Conservation (phyloP, 306 rosid species). For the Lathyrus tuberosus region DNA sequence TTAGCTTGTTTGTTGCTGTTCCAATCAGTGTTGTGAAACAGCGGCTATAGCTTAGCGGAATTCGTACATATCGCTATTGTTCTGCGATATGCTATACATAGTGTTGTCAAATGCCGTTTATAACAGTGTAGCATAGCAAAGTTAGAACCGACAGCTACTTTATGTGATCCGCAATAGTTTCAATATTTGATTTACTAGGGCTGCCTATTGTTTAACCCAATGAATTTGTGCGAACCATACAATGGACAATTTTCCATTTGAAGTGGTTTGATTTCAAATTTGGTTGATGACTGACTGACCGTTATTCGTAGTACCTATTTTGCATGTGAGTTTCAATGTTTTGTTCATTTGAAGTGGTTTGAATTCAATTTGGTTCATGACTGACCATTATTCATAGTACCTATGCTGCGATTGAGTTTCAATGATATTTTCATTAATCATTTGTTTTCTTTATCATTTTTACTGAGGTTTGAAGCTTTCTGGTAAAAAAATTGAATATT, state of each 20-base stretch:
- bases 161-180: not conserved
- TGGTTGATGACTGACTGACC: slow-evolving; percentile 4
- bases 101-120: not conserved
- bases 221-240: not conserved
- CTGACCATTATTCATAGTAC: not conserved
- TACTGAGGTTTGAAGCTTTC: too few species aligned
- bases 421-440: not conserved
- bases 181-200: slow-evolving; percentile 21
- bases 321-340: slow-evolving; percentile 22
- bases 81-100: not conserved
- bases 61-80: not conserved
- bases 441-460: too few species aligned
- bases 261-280: slow-evolving; percentile 1
- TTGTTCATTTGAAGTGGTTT: not conserved
- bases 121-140: not conserved
- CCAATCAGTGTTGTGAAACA: not conserved
- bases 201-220: slow-evolving; percentile 20
- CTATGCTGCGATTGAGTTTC: slow-evolving; percentile 19
- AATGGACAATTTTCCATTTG: slow-evolving; percentile 1
- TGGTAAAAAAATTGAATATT: too few species aligned
- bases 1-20: slow-evolving; percentile 13
- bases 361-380: slow-evolving; percentile 2
- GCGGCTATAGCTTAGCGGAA: not conserved
- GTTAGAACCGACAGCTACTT: not conserved
- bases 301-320: slow-evolving; percentile 5